Evolutionary conservation across 768 basidiomycete genomes (phyloP).

Genomic region (Auriscalpium microsporum): DNA sequence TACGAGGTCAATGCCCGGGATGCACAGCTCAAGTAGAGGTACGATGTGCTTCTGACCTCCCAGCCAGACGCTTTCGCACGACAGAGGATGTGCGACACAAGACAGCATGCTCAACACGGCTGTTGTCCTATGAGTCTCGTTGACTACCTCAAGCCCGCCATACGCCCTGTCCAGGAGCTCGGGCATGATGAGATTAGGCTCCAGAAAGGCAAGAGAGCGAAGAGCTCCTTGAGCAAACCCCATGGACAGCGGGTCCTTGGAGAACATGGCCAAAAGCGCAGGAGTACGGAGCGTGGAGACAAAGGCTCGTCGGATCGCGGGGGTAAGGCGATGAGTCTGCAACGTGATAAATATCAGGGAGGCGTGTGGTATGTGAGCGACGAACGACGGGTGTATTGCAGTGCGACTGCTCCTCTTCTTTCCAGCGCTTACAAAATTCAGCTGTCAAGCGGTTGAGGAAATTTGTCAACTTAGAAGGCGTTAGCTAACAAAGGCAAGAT

Average conservation of each 20-base stretch:
- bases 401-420: constrained; percentile 63
- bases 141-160: constrained; percentile 83
- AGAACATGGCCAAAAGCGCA: constrained; percentile 84
- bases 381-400: constrained; percentile 77
- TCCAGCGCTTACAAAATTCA: constrained; percentile 74
- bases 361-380: constrained; percentile 3
- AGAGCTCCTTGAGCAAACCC: constrained; percentile 76
- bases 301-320: constrained; percentile 72
- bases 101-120: constrained; percentile 82
- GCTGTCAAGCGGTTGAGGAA: constrained; percentile 65
- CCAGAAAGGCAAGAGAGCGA: constrained; percentile 67
- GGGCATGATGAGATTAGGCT: constrained; percentile 83
- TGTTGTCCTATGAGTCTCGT: constrained; percentile 92
- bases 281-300: constrained; percentile 78
- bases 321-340: constrained; percentile 71
- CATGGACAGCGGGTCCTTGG: constrained; percentile 75
- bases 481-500: constrained; percentile 2
- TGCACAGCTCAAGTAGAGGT: constrained; percentile 77
- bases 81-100: constrained; percentile 65
- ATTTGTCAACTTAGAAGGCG: constrained; percentile 40
- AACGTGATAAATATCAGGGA: neutral
- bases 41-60: constrained; percentile 84
- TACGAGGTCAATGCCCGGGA: constrained; percentile 89
- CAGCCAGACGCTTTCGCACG: constrained; percentile 71
- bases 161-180: constrained; percentile 87